These are phyloP conservation scores for Trichomonas tenax DNA, from an alignment of 208 protist genomes.

Conservation along the genomic window DNA sequence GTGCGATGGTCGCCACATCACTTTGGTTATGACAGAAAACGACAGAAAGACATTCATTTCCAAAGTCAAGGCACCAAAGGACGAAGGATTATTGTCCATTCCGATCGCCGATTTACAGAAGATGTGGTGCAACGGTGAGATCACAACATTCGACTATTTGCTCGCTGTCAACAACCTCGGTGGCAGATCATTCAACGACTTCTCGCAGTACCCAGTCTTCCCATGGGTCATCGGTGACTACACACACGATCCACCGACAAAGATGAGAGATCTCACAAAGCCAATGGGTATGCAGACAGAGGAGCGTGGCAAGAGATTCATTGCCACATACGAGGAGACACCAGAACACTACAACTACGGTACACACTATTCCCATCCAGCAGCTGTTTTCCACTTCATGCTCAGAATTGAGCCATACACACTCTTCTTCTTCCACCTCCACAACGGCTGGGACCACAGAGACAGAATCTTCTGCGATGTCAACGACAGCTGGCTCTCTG, in stretches of 20 bases:
- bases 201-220: not conserved
- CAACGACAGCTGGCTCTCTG: not conserved
- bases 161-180: not conserved
- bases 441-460: not conserved
- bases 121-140: not conserved
- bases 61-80: not conserved
- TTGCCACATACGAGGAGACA: not conserved
- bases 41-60: not conserved
- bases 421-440: not conserved
- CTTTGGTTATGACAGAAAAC: not conserved
- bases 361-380: constrained; percentile 8
- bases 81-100: not conserved
- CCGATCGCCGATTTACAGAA: not conserved
- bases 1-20: not conserved
- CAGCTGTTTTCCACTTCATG: not conserved
- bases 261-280: not conserved
- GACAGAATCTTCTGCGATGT: not conserved
- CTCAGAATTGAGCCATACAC: not conserved
- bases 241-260: not conserved
- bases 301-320: not conserved
- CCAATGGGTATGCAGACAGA: not conserved
- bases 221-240: not conserved
- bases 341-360: not conserved
- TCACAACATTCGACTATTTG: not conserved
- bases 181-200: not conserved